Evolutionary conservation across 2,329 filamentous ascomycete species (phyloP).

Genomic region (Microdochium paspali): DNA sequence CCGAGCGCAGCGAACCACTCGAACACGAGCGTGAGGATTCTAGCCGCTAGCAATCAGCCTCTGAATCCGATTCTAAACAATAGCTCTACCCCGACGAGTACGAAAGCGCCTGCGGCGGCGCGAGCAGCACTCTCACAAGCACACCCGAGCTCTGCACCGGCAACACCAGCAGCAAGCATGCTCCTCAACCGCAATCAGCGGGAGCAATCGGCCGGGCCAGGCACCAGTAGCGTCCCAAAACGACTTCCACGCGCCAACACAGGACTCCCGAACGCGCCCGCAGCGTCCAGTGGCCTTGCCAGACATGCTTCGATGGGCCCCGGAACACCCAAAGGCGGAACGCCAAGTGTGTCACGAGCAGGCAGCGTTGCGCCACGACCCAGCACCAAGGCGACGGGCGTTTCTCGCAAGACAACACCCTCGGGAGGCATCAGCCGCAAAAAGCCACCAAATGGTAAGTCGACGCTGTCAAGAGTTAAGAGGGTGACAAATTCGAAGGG

Average conservation of each 20-base stretch:
- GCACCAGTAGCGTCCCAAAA: slow-evolving; percentile 33
- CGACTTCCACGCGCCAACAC: slow-evolving; percentile 38
- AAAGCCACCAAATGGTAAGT: slow-evolving; percentile 34
- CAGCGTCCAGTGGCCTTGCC: slow-evolving; percentile 47
- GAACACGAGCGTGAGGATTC: slow-evolving; percentile 29
- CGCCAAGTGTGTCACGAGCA: slow-evolving; percentile 30
- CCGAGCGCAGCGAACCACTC: slow-evolving; percentile 45
- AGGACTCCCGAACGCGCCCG: slow-evolving; percentile 35
- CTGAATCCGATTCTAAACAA: slow-evolving; percentile 27
- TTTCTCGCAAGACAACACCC: slow-evolving; percentile 32
- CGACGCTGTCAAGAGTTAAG: slow-evolving; percentile 54
- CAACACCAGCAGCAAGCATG: slow-evolving; percentile 51
- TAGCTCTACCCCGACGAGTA: slow-evolving; percentile 8
- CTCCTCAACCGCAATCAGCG: slow-evolving; percentile 47
- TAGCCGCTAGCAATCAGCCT: slow-evolving; percentile 20
- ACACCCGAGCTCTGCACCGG: slow-evolving; percentile 47
- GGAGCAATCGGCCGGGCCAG: slow-evolving; percentile 50
- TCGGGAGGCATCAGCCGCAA: slow-evolving; percentile 21
- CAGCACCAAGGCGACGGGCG: slow-evolving; percentile 32
- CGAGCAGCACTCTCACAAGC: slow-evolving; percentile 35
- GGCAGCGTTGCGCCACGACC: slow-evolving; percentile 53
- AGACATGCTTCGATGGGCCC: slow-evolving; percentile 55
- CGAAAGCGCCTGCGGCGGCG: slow-evolving; percentile 26
- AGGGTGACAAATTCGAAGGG: slow-evolving; percentile 43
- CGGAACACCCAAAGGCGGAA: slow-evolving; percentile 45